Percentiles rank a stretch among this genome's conserved stretches.
These are phyloP conservation scores for Blastobotrys illinoisensis DNA, from an alignment of 1,139 yeast genomes.

Conservation along the genomic window DNA sequence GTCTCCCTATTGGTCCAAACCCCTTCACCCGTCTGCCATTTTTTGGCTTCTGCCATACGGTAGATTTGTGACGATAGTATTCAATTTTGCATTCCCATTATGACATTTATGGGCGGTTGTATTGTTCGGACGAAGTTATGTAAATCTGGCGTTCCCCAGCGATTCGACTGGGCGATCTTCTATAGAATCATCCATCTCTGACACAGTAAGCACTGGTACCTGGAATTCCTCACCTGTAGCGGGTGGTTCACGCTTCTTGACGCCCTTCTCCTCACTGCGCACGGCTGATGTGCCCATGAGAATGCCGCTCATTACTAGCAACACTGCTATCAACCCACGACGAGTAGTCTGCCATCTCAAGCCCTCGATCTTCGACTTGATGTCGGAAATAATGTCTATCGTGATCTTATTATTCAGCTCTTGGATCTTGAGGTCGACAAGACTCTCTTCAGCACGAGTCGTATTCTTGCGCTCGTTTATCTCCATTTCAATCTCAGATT, in stretches of 20 bases:
- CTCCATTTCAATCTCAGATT: constrained; percentile 77
- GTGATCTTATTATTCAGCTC: constrained; percentile 83
- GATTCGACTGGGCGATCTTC: constrained; percentile 27
- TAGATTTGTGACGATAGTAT: too few relatives aligned
- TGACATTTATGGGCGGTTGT: too few relatives aligned
- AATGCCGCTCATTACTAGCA: constrained; percentile 43
- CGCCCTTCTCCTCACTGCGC: constrained; percentile 32
- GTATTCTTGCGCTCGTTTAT: constrained; percentile 83
- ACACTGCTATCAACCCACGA: constrained; percentile 68
- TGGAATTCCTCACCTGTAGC: constrained; percentile 25
- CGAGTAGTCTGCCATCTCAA: constrained; percentile 92
- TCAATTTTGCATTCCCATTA: too few relatives aligned
- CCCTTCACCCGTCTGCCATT: too few relatives aligned
- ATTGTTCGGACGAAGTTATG: too few relatives aligned
- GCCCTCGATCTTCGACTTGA: constrained; percentile 81
- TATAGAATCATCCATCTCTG: constrained; percentile 25
- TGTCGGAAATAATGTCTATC: constrained; percentile 73
- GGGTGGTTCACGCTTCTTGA: constrained; percentile 27
- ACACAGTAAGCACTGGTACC: constrained; percentile 27
- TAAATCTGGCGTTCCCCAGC: constrained; percentile 10
- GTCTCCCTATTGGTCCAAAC: too few relatives aligned
- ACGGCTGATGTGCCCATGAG: constrained; percentile 46
- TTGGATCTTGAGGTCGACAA: constrained; percentile 65
- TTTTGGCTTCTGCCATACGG: too few relatives aligned
- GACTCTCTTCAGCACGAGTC: constrained; percentile 70